Evolutionary conservation across 768 basidiomycete species (phyloP), one percentile per base, ranked within the genome.

Genomic region (Lactifluus piperatus): DNA sequence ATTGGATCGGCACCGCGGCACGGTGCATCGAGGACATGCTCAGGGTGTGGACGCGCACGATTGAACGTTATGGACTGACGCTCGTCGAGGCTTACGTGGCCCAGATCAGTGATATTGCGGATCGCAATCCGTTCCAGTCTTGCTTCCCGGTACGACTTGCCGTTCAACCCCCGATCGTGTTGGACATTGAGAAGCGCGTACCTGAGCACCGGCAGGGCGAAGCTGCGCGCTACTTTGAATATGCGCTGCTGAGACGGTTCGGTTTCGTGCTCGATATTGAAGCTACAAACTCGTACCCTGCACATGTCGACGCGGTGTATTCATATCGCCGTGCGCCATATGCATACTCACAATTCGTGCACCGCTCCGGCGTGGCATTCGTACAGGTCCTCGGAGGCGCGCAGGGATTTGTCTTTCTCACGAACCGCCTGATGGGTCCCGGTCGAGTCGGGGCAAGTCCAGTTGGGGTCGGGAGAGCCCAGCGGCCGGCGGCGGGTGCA

Each of bases 1-100:
- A 95, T 62, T 99, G 97, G 95, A 86, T 98, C 41, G 94, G 92
- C 2, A 88, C 94, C 2, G 94, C 93, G 1, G 92, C 94, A 24
- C 82, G 90, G 22, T 86, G 85, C 62, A 88, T 98, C 52, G 94
- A 97, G 63, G 93, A 95, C 64, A 80, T 87, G 52, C 77, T 97
- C 24, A 82, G 87, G 39, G 78, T 81, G 52, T 94, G 93, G 88
- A 82, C 81, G 56, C 78, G 89, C 41, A 79, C 81, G 4, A 90
- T 94, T 46, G 94, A 95, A 62, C 80, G 86, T 51, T 93, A 93
- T 61, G 95, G 95, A 3, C 76, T 98, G 56, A 90, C 84, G 69
- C 82, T 99, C 10, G 89, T 97, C 24, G 97, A 98, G 69, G 91
- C 91, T 0, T 94, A 93, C 63, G 91, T 97, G 27, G 85, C 86